Percentiles rank a stretch among this genome's conserved stretches.
phyloP scores from a whole-genome alignment of 495 filamentous ascomycete genomes.

The Thermochaetoides thermophila region DNA sequence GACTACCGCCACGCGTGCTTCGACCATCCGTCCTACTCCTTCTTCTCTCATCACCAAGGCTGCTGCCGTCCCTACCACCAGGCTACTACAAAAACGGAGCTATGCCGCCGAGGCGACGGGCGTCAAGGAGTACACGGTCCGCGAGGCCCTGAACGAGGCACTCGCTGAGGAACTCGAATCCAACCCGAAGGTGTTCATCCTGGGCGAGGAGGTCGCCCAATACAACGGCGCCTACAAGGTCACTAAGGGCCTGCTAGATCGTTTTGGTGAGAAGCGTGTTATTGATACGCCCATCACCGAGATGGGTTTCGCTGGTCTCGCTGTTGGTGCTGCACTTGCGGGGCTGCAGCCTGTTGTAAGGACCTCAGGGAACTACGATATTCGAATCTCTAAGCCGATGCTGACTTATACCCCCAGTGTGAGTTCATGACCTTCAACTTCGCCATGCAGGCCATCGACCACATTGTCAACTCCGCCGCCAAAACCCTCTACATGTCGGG shows the following conservation, averaged over 20 bases:
- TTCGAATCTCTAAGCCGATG: background rate
- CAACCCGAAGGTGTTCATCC: slow-evolving; percentile 85
- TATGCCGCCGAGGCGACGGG: slow-evolving; percentile 46
- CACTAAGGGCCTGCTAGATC: slow-evolving; percentile 89
- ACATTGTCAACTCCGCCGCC: slow-evolving; percentile 97
- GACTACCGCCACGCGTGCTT: slow-evolving; percentile 42
- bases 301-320: slow-evolving; percentile 83
- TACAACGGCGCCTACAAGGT: slow-evolving; percentile 99
- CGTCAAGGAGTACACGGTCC: slow-evolving; percentile 83
- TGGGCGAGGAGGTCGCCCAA: slow-evolving; percentile 97
- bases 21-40: slow-evolving; percentile 30
- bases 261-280: slow-evolving; percentile 92
- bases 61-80: slow-evolving; percentile 23
- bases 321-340: slow-evolving; percentile 85
- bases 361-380: background rate
- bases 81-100: slow-evolving; percentile 31
- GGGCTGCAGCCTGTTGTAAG: slow-evolving; percentile 87
- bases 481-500: slow-evolving; percentile 99
- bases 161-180: slow-evolving; percentile 91
- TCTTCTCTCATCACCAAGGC: slow-evolving; percentile 34
- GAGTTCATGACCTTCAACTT: slow-evolving; percentile 99
- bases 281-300: slow-evolving; percentile 99
- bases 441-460: slow-evolving; percentile 99
- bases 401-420: slow-evolving; percentile 41
- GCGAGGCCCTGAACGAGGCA: slow-evolving; percentile 94